A percentile compares a stretch with the other conserved stretches of the same genome.
These are phyloP conservation scores for Globisporangium okanoganense DNA, from an alignment of 352 stramenopile genomes.

Conservation along the genomic window DNA sequence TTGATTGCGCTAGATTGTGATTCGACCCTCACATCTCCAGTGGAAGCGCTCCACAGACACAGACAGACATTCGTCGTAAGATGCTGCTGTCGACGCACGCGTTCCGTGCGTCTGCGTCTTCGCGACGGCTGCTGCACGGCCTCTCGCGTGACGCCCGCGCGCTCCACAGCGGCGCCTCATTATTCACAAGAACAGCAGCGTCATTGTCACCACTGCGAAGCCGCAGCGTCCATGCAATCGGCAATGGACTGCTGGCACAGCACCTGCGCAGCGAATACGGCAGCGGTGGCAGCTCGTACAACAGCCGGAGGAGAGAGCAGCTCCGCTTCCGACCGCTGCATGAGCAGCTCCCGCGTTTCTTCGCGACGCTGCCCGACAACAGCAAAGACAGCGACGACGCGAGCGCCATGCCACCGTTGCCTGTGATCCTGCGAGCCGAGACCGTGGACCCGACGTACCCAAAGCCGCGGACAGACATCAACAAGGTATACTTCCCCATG, in stretches of 20 bases:
- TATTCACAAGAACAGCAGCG: constrained; percentile 1
- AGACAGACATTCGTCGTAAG: not conserved
- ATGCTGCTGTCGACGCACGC: constrained; percentile 26
- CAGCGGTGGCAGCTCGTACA: not conserved
- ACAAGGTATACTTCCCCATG: constrained; percentile 83
- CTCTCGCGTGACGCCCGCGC: not conserved
- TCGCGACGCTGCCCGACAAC: constrained; percentile 2
- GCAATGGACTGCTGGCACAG: not conserved
- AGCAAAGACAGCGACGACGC: not conserved
- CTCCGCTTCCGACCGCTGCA: not conserved
- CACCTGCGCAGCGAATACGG: constrained; percentile 8
- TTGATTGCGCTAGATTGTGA: not conserved
- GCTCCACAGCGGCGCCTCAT: not conserved
- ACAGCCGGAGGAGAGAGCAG: constrained; percentile 9
- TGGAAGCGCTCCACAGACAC: not conserved
- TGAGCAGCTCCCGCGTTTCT: constrained; percentile 5
- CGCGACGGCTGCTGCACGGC: constrained; percentile 9
- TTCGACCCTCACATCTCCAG: not conserved
- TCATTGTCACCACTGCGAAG: constrained; percentile 1
- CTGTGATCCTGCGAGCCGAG: constrained; percentile 6
- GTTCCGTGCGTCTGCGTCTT: constrained; percentile 12
- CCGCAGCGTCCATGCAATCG: constrained; percentile 1
- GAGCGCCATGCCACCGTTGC: not conserved
- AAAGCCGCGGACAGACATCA: constrained; percentile 73
- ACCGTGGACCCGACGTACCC: constrained; percentile 39